Evolutionary conservation across 2,329 filamentous ascomycete species (phyloP).

Genomic region (Exophiala viscosa): DNA sequence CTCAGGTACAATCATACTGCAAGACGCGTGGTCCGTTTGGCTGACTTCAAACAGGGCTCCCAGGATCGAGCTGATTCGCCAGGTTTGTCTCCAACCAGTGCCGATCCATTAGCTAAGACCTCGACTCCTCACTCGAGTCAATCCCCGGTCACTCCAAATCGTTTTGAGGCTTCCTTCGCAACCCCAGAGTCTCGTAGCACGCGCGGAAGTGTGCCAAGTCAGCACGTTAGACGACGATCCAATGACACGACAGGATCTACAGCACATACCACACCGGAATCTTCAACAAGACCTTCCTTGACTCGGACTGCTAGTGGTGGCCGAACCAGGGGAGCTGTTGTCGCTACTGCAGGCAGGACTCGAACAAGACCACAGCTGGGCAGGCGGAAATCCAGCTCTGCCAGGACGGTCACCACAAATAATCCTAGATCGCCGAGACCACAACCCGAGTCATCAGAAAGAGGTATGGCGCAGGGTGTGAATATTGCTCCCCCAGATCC

Average conservation of each 20-base stretch:
- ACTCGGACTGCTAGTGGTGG: slow-evolving; percentile 20
- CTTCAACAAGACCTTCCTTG: slow-evolving; percentile 16
- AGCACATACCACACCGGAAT: slow-evolving; percentile 13
- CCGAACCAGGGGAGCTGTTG: slow-evolving; percentile 8
- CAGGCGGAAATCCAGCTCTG: slow-evolving; percentile 22
- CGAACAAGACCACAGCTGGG: slow-evolving; percentile 16
- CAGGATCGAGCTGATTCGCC: neutral
- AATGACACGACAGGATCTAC: slow-evolving; percentile 9
- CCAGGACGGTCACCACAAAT: slow-evolving; percentile 6
- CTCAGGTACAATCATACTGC: slow-evolving; percentile 3
- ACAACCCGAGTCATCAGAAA: neutral
- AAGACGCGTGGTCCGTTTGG: neutral
- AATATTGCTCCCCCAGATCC: neutral
- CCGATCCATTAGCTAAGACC: no score
- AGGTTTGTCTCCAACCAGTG: neutral
- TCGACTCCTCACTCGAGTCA: no score
- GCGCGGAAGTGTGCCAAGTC: slow-evolving; percentile 5
- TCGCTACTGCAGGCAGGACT: slow-evolving; percentile 16
- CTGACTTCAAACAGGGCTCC: neutral
- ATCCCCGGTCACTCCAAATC: no score
- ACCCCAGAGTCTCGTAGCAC: neutral
- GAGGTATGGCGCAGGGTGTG: neutral
- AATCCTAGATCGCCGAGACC: slow-evolving; percentile 8
- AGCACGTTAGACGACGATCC: slow-evolving; percentile 5
- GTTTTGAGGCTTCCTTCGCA: neutral